A percentile compares a stretch with the other conserved stretches of the same genome.
These are phyloP conservation scores for Salix purpurea DNA, from an alignment of 345 rosid species.

Conservation along the genomic window DNA sequence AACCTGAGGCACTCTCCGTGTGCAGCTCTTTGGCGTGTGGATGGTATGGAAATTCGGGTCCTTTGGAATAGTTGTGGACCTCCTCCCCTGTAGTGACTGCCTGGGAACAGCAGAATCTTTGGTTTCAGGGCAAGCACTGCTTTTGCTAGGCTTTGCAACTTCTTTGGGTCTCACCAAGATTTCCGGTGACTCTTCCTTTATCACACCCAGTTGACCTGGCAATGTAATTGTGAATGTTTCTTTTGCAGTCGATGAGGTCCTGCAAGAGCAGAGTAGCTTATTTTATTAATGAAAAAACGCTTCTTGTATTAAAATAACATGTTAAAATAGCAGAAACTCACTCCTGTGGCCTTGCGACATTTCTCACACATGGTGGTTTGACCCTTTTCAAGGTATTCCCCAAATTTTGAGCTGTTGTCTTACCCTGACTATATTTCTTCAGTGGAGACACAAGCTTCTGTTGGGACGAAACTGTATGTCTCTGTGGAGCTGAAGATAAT, in stretches of 20 bases:
- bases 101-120: conserved; percentile 30
- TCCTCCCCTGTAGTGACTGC: conserved; percentile 35
- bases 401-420: conserved; percentile 16
- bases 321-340: conserved; percentile 10
- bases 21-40: conserved; percentile 71
- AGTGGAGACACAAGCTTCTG: conserved; percentile 23
- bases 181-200: conserved; percentile 29
- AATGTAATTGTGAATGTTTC: conserved; percentile 11
- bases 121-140: conserved; percentile 16
- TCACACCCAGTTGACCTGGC: conserved; percentile 24
- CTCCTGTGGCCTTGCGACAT: conserved; percentile 29
- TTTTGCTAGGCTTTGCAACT: conserved; percentile 18
- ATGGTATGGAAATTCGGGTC: conserved; percentile 61
- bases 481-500: conserved; percentile 20
- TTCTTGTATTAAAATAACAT: not conserved
- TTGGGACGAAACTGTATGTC: conserved; percentile 23
- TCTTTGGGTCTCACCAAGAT: conserved; percentile 22
- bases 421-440: conserved; percentile 9
- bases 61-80: conserved; percentile 45
- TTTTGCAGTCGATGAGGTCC: conserved; percentile 34
- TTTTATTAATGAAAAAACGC: not conserved
- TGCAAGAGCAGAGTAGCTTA: conserved; percentile 24
- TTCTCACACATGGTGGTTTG: conserved; percentile 33
- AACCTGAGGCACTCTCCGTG: conserved; percentile 31
- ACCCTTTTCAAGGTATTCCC: conserved; percentile 28